A percentile compares a stretch with the other conserved stretches of the same genome.
Evolutionary conservation across 345 rosid genomes (phyloP).

Genomic region (Microcos paniculata): DNA sequence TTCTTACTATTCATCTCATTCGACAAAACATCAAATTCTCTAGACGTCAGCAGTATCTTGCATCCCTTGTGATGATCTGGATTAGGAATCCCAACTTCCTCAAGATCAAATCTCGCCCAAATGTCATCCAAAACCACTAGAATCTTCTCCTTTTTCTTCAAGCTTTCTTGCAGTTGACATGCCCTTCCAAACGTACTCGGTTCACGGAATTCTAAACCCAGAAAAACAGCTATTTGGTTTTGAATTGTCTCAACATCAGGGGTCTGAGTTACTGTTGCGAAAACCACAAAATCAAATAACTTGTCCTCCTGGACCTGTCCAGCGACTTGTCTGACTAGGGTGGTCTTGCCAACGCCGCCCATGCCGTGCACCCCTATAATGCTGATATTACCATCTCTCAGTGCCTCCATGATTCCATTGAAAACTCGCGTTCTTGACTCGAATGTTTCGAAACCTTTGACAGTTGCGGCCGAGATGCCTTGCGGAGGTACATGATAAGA

Average conservation of each 20-base stretch:
- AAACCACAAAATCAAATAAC: constrained; percentile 17
- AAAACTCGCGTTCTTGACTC: constrained; percentile 2
- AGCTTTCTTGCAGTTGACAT: not conserved
- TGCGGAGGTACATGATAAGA: not conserved
- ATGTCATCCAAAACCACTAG: too few relatives aligned
- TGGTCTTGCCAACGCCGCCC: not conserved
- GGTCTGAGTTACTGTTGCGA: constrained; percentile 11
- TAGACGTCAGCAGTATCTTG: too few relatives aligned
- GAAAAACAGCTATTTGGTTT: constrained; percentile 5
- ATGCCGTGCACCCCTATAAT: not conserved
- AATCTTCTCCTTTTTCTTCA: too few relatives aligned
- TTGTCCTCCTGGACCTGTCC: not conserved
- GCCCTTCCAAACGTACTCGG: constrained; percentile 2
- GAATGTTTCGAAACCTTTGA: not conserved
- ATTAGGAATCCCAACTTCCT: constrained; percentile 32
- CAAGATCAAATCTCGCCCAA: constrained; percentile 13
- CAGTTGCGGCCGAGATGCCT: not conserved
- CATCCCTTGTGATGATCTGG: constrained; percentile 18
- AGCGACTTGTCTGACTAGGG: not conserved
- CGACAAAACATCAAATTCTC: constrained; percentile 13
- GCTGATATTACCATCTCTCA: not conserved
- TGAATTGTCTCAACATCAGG: too few relatives aligned
- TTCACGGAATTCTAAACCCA: not conserved
- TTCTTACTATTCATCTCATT: constrained; percentile 16
- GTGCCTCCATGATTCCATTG: not conserved